These are phyloP conservation scores for Paraurostyla sp. DNA, from an alignment of 73 alveolate genomes.

Conservation along the genomic window DNA sequence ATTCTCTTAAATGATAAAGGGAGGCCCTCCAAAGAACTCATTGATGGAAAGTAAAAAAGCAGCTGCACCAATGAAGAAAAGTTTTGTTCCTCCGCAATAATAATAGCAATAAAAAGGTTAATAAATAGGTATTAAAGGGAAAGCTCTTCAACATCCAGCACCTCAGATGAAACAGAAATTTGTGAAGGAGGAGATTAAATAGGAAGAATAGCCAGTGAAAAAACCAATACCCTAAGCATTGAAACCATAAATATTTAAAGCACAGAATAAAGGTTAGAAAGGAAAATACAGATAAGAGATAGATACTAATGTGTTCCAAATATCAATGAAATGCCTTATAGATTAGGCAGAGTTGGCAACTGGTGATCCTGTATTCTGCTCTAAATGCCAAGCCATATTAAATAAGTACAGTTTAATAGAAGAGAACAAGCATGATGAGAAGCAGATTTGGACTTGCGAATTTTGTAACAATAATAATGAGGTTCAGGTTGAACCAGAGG, in stretches of 20 bases:
- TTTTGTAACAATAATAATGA: slow-evolving; percentile 72
- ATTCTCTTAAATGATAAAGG: too few species aligned
- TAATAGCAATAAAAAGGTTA: too few species aligned
- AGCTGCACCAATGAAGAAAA: too few species aligned
- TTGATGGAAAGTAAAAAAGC: too few species aligned
- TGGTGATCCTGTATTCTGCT: slow-evolving; percentile 87
- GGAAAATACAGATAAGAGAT: slow-evolving; percentile 46
- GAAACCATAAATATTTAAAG: too few species aligned
- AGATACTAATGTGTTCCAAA: slow-evolving; percentile 81
- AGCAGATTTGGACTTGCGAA: slow-evolving; percentile 82
- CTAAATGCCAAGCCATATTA: slow-evolving; percentile 82
- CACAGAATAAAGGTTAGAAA: not conserved
- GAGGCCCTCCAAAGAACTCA: too few species aligned
- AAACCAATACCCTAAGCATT: too few species aligned
- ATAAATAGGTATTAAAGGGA: too few species aligned
- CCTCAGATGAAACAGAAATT: too few species aligned
- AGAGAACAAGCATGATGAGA: not conserved
- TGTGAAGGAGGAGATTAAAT: not conserved
- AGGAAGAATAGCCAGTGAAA: not conserved
- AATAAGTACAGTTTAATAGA: slow-evolving; percentile 79
- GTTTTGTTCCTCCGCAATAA: too few species aligned
- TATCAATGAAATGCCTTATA: slow-evolving; percentile 62
- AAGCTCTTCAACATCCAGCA: too few species aligned
- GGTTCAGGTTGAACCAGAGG: slow-evolving; percentile 79
- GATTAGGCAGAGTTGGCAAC: slow-evolving; percentile 78